Conservation (phyloP, 495 filamentous ascomycete genomes). For the Penicillium alfredii region DNA sequence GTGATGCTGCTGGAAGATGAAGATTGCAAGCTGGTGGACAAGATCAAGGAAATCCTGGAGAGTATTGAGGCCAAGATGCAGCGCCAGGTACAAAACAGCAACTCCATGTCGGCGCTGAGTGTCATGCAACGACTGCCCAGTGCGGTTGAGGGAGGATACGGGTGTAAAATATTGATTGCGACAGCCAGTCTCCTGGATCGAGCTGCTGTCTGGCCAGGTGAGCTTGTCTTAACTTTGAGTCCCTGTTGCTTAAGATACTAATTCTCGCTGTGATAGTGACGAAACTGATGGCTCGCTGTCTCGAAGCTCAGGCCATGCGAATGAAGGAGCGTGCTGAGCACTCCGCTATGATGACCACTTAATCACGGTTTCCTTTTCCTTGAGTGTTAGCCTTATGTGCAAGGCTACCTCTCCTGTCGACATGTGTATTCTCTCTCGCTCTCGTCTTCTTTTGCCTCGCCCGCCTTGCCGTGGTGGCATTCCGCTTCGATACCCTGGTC, state of each 20-base stretch:
- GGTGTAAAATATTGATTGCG: conserved; percentile 77
- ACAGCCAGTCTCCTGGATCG: conserved; percentile 88
- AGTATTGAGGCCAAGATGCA: conserved; percentile 79
- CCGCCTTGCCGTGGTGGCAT: conserved; percentile 2
- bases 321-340: conserved; percentile 67
- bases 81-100: conserved; percentile 43
- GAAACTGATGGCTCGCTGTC: conserved; percentile 77
- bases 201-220: conserved; percentile 88
- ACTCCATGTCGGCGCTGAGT: conserved; percentile 44
- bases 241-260: no score
- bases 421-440: neutral
- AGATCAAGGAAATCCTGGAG: conserved; percentile 74
- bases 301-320: conserved; percentile 78
- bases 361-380: conserved; percentile 16
- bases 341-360: conserved; percentile 47
- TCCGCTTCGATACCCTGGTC: conserved; percentile 13
- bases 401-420: neutral
- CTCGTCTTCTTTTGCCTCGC: conserved; percentile 4
- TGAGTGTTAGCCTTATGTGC: conserved; percentile 1
- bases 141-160: conserved; percentile 65
- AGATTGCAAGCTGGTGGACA: conserved; percentile 78
- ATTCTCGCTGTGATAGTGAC: conserved; percentile 58
- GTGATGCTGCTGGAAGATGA: conserved; percentile 91
- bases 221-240: conserved; percentile 19
- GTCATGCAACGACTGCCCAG: conserved; percentile 50